Evolutionary conservation across 352 stramenopile species (phyloP).

Genomic region (Globisporangium takayamanum): DNA sequence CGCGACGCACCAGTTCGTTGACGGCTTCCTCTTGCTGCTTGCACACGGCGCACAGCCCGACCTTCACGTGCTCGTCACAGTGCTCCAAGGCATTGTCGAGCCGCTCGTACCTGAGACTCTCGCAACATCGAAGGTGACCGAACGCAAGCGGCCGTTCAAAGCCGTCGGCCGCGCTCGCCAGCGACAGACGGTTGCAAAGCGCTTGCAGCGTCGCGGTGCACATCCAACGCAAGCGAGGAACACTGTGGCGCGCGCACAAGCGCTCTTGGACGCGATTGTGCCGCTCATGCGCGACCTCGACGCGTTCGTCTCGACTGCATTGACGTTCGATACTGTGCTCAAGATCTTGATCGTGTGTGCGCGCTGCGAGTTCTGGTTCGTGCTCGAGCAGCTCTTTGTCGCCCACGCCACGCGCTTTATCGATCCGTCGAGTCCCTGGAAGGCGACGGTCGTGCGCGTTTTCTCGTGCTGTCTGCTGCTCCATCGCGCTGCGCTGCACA

Average conservation of each 20-base stretch:
- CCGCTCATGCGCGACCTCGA: slow-evolving; percentile 21
- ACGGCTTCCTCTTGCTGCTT: slow-evolving; percentile 34
- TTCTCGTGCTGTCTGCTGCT: slow-evolving; percentile 36
- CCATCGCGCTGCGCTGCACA: slow-evolving; percentile 40
- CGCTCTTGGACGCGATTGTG: slow-evolving; percentile 25
- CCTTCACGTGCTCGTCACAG: slow-evolving; percentile 23
- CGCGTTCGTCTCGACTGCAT: slow-evolving; percentile 30
- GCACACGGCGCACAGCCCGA: slow-evolving; percentile 26
- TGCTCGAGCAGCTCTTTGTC: slow-evolving; percentile 37
- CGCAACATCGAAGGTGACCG: background rate
- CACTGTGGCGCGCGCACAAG: slow-evolving; percentile 7
- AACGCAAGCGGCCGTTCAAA: too few species aligned
- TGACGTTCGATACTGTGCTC: slow-evolving; percentile 36
- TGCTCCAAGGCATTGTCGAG: slow-evolving; percentile 24
- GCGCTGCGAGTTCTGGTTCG: slow-evolving; percentile 40
- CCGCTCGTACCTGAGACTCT: background rate
- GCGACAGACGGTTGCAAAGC: background rate
- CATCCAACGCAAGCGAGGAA: background rate
- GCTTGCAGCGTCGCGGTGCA: background rate
- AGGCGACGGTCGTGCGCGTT: slow-evolving; percentile 36
- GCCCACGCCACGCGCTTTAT: slow-evolving; percentile 26
- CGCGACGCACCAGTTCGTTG: slow-evolving; percentile 29
- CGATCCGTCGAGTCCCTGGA: slow-evolving; percentile 36
- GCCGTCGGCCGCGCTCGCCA: too few species aligned
- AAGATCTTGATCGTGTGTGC: slow-evolving; percentile 43